Evolutionary conservation across 176 grass and related monocot species (phyloP), one percentile per base, ranked within the genome.

Genomic region (Eragrostis curvula): DNA sequence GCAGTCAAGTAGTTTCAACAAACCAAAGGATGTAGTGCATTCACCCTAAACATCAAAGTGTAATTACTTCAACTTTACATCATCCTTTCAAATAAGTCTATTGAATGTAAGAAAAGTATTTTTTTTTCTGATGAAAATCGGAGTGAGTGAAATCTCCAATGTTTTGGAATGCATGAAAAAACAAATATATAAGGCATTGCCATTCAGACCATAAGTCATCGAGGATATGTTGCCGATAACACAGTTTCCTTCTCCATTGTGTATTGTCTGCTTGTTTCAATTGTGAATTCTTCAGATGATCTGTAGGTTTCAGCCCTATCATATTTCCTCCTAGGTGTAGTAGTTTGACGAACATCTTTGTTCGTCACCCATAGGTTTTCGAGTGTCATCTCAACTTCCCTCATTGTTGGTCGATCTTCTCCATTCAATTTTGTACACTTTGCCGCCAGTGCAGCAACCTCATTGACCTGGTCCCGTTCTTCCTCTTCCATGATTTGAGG

Each of bases 191-290:
- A 36, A 36, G 32, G 32, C 32, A 2, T 36, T 36, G 32, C 32
- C 32, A 36, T 51, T 51, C 49, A 5, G 12, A 13, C 14, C 14
- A 51, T 13, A 51, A 16, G 3, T 80, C 40, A 86, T 36, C 66
- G 66, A 52, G 84, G 55, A 36, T 59, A 59, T 21, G 18, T 77
- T 32, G 56, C 66, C 0, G 71, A 87, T 52, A 69, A 50, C 36
- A 82, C 41, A 8, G 83, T 68, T 42, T 77, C 79, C 25, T 87
- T 45, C 75, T 87, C 79, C 70, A 87, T 64, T 29, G 29, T 62
- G 47, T 68, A 87, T 40, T 61, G 23, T 24, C 49, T 68, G 8
- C 61, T 82, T 53, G 18, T 12, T 40, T 83, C 71, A 13, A 21
- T 20, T 9, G 13, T 41, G 13, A 53, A 23, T 30, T 61, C 25